Conservation (phyloP, 805 yeast species). For the Barnettozyma siamensis region DNA sequence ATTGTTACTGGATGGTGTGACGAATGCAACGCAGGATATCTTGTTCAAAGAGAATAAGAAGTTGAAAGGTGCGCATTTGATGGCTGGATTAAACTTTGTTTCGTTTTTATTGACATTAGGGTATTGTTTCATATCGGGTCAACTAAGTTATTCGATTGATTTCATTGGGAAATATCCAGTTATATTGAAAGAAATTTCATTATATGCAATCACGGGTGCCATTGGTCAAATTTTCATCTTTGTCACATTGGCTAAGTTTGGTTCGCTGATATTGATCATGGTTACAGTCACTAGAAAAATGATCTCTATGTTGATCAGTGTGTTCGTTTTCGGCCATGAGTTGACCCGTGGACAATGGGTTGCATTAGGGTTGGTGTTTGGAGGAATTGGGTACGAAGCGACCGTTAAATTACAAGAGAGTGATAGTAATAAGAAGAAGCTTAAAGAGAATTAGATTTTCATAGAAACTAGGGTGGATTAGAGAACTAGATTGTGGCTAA, state of each 20-base stretch:
- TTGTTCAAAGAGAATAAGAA: constrained; percentile 47
- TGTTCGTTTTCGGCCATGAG: constrained; percentile 77
- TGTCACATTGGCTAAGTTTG: constrained; percentile 74
- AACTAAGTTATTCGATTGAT: constrained; percentile 40
- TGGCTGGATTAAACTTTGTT: constrained; percentile 60
- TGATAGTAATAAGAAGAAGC: constrained; percentile 1
- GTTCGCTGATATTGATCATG: constrained; percentile 79
- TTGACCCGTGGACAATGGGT: constrained; percentile 63
- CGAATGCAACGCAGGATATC: constrained; percentile 90
- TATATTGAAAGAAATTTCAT: constrained; percentile 51
- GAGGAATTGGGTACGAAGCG: constrained; percentile 83
- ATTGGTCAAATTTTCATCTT: constrained; percentile 94
- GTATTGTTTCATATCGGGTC: constrained; percentile 44
- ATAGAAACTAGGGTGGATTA: too few species aligned
- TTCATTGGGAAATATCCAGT: constrained; percentile 49
- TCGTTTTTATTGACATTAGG: constrained; percentile 40
- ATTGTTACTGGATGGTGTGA: constrained; percentile 81
- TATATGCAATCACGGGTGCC: constrained; percentile 77
- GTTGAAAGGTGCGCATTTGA: constrained; percentile 81
- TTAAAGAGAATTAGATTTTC: neutral
- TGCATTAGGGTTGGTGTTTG: constrained; percentile 76
- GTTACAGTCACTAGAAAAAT: constrained; percentile 95
- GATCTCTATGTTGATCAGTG: constrained; percentile 91
- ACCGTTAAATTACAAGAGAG: constrained; percentile 31
- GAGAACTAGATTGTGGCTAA: neutral